A percentile compares a stretch with the other conserved stretches of the same genome.
Conservation (phyloP, 495 filamentous ascomycete species). For the Penicillium roqueforti region DNA sequence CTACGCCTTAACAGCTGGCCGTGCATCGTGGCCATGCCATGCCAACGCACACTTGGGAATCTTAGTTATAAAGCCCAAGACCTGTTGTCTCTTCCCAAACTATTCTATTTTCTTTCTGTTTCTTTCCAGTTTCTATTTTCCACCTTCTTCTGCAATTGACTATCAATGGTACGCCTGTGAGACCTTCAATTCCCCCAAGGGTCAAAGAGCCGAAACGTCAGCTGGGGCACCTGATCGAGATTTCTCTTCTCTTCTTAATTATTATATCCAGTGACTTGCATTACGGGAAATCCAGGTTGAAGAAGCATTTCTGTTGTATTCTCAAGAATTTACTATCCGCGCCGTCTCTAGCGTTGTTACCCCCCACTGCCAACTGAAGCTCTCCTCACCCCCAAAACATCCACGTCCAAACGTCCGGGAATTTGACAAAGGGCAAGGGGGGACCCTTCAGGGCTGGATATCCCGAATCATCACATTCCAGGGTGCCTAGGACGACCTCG, state of each 20-base stretch:
- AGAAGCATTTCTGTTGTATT: not conserved
- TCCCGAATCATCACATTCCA: slow-evolving; percentile 5
- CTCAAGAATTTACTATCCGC: not conserved
- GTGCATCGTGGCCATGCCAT: slow-evolving; percentile 12
- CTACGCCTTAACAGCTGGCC: slow-evolving; percentile 13
- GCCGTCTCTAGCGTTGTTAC: not conserved
- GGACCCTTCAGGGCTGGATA: not conserved
- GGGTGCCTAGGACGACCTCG: not conserved
- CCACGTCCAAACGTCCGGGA: not conserved
- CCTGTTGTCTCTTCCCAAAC: not conserved
- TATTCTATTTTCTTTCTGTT: slow-evolving; percentile 9
- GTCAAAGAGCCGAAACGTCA: slow-evolving; percentile 13
- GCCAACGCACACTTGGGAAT: slow-evolving; percentile 18
- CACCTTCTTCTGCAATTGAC: not conserved
- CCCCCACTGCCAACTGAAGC: not conserved
- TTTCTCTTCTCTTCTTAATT: not conserved
- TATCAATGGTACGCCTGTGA: slow-evolving; percentile 6
- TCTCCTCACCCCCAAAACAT: not conserved
- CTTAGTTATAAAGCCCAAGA: slow-evolving; percentile 9
- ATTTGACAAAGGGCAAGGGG: slow-evolving; percentile 9
- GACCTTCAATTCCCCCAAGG: slow-evolving; percentile 10
- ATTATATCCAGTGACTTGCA: not conserved
- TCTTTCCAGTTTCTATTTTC: slow-evolving; percentile 4
- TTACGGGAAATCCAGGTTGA: not conserved
- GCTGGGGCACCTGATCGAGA: slow-evolving; percentile 8